phyloP scores from a whole-genome alignment of 805 yeast genomes.

The Zygosaccharomyces bailii region DNA sequence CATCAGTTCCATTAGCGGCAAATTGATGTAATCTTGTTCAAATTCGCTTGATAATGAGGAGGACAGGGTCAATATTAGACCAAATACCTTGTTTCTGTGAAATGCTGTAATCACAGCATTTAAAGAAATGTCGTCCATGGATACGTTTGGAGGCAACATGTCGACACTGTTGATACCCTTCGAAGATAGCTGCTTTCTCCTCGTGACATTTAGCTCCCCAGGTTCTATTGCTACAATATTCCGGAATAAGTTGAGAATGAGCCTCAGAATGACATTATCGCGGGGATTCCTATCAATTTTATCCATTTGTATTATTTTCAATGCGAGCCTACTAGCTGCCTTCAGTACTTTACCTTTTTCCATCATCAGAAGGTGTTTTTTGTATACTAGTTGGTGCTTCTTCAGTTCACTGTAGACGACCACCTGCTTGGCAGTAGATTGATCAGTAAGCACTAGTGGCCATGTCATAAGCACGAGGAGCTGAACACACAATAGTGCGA shows the following conservation, averaged over 20 bases:
- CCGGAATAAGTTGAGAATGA: slow-evolving; percentile 70
- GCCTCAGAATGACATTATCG: slow-evolving; percentile 68
- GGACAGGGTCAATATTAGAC: slow-evolving; percentile 65
- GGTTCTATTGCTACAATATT: slow-evolving; percentile 80
- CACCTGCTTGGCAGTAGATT: slow-evolving; percentile 56
- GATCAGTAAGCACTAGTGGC: slow-evolving; percentile 69
- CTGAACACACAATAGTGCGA: slow-evolving; percentile 73
- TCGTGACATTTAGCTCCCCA: slow-evolving; percentile 49
- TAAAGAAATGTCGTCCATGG: slow-evolving; percentile 64
- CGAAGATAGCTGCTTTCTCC: slow-evolving; percentile 35
- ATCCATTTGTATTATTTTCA: slow-evolving; percentile 53
- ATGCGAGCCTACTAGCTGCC: slow-evolving; percentile 65
- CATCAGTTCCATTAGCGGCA: slow-evolving; percentile 64
- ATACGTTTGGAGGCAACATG: slow-evolving; percentile 53
- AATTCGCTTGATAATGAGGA: slow-evolving; percentile 63
- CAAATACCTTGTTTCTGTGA: slow-evolving; percentile 67
- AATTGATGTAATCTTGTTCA: slow-evolving; percentile 56
- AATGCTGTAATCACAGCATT: slow-evolving; percentile 56
- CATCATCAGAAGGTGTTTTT: slow-evolving; percentile 57
- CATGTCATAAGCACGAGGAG: slow-evolving; percentile 79
- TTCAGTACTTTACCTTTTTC: slow-evolving; percentile 60
- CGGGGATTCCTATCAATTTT: slow-evolving; percentile 58
- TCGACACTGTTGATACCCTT: slow-evolving; percentile 33
- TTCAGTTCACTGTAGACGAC: slow-evolving; percentile 56
- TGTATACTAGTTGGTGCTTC: slow-evolving; percentile 67